These are phyloP conservation scores for Moesziomyces antarcticus DNA, from an alignment of 1,284 basidiomycete species.

Conservation along the genomic window DNA sequence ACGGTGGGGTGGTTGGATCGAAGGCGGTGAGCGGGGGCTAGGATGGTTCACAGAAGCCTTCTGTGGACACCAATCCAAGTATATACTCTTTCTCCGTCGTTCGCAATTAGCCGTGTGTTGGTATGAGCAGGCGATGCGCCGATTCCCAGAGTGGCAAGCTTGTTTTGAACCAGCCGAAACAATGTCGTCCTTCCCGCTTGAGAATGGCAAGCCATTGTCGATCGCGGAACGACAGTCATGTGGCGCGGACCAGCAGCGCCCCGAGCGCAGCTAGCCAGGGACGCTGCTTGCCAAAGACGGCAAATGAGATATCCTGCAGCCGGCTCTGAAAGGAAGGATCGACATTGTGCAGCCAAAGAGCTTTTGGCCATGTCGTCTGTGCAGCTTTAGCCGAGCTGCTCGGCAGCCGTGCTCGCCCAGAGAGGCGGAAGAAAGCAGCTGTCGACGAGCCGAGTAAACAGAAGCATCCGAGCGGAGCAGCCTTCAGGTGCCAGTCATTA, in stretches of 20 bases:
- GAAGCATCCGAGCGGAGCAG: conserved; percentile 1
- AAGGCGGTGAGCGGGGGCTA: no score
- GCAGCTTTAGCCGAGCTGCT: not conserved
- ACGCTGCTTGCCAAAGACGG: conserved; percentile 7
- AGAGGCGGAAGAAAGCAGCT: not conserved
- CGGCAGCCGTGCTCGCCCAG: not conserved
- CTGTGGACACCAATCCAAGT: no score
- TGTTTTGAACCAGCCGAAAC: not conserved
- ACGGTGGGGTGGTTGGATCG: no score
- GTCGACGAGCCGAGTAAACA: conserved; percentile 6
- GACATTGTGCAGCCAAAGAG: conserved; percentile 17
- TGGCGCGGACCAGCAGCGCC: not conserved
- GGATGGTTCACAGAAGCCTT: no score
- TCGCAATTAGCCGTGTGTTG: no score
- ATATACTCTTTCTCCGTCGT: no score
- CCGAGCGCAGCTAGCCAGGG: not conserved
- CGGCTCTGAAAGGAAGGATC: conserved; percentile 33
- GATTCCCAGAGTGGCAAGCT: not conserved
- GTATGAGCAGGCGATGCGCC: no score
- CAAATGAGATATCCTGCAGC: conserved; percentile 17
- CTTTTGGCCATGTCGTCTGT: conserved; percentile 7
- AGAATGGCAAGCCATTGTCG: not conserved
- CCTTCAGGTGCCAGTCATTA: no score
- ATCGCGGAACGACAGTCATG: not conserved
- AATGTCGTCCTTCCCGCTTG: not conserved